These are phyloP conservation scores for Areca catechu DNA, from an alignment of 176 grass and related monocot genomes.

Conservation along the genomic window DNA sequence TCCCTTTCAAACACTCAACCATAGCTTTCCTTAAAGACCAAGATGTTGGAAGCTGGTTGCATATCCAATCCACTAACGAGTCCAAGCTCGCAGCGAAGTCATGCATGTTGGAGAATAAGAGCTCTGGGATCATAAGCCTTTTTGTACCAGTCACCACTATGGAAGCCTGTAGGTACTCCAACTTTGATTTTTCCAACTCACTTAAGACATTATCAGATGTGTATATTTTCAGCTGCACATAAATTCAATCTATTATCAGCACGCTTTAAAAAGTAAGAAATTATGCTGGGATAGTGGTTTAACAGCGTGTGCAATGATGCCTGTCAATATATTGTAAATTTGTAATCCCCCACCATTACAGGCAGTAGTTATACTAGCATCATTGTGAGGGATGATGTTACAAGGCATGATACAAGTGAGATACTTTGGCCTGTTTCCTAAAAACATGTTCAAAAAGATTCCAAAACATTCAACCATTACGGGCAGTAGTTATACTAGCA, in stretches of 20 bases:
- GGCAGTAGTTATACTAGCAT: no score
- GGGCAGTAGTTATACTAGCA: no score
- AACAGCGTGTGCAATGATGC: no score
- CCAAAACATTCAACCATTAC: no score
- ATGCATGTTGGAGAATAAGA: conserved; percentile 56
- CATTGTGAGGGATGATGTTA: no score
- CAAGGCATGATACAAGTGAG: no score
- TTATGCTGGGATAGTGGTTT: no score
- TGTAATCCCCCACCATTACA: no score
- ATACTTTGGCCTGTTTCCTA: no score
- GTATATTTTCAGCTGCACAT: conserved; percentile 58
- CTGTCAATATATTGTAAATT: no score
- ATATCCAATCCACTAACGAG: conserved; percentile 51
- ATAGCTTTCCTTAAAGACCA: conserved; percentile 90
- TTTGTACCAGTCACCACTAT: conserved; percentile 54
- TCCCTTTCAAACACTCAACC: conserved; percentile 54
- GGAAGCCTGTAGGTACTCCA: conserved; percentile 86
- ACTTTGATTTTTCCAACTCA: conserved; percentile 74
- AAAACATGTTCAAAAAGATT: no score
- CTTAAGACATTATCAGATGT: conserved; percentile 39
- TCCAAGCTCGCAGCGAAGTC: conserved; percentile 60
- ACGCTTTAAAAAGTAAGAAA: no score
- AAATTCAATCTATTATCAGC: not conserved
- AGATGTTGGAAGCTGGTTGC: conserved; percentile 80
- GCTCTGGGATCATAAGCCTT: conserved; percentile 54